Percentiles rank a stretch among this genome's conserved stretches.
Conservation (phyloP, 352 stramenopile genomes). For the Phytophthora megakarya region DNA sequence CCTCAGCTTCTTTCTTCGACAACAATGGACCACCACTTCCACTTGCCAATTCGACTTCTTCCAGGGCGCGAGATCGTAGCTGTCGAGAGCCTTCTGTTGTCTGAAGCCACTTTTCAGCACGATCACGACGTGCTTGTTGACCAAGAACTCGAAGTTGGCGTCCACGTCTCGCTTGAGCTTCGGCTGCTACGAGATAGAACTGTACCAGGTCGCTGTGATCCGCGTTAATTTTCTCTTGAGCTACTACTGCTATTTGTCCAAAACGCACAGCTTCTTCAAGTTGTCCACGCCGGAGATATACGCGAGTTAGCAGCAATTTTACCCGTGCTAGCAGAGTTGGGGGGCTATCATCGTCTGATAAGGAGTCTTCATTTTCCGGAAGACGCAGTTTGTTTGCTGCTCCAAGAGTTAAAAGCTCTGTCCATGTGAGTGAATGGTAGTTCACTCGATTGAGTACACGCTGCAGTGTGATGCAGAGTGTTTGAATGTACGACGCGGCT, state of each 20-base stretch:
- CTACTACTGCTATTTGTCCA: constrained; percentile 48
- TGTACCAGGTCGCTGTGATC: constrained; percentile 41
- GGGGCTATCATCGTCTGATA: constrained; percentile 16
- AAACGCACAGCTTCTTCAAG: constrained; percentile 60
- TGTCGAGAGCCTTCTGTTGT: constrained; percentile 50
- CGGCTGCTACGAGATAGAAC: constrained; percentile 61
- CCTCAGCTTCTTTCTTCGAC: constrained; percentile 63
- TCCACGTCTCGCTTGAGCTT: constrained; percentile 55
- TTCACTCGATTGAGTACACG: constrained; percentile 30
- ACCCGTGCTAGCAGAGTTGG: constrained; percentile 42
- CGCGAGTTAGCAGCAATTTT: constrained; percentile 57
- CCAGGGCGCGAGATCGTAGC: constrained; percentile 49
- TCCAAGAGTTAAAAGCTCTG: constrained; percentile 28
- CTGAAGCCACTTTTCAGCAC: constrained; percentile 55
- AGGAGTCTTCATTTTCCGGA: constrained; percentile 21
- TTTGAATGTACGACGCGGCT: constrained; percentile 31
- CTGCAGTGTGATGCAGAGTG: constrained; percentile 33
- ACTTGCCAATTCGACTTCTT: constrained; percentile 33
- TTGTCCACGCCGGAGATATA: constrained; percentile 58
- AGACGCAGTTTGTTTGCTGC: constrained; percentile 16
- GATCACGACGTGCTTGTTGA: constrained; percentile 50
- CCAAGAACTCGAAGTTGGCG: constrained; percentile 54
- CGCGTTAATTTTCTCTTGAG: constrained; percentile 46
- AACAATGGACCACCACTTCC: constrained; percentile 31
- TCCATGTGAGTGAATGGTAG: constrained; percentile 38